phyloP scores from a whole-genome alignment of 257 asterid species.

The Leonotis leonurus region DNA sequence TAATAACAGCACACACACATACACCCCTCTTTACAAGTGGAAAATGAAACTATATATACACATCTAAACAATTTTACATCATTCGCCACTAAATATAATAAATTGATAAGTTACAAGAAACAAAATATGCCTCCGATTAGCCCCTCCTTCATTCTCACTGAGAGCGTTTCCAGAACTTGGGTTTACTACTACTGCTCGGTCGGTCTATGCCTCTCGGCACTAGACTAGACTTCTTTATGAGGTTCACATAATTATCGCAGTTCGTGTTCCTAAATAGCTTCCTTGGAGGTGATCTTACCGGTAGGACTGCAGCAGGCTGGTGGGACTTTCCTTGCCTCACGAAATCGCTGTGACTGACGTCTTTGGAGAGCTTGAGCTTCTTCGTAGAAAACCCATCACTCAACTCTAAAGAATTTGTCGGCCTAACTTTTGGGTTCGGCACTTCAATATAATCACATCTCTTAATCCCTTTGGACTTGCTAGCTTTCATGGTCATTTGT shows the following conservation, averaged over 20 bases:
- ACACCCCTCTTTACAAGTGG: conserved; percentile 34
- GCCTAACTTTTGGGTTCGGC: conserved; percentile 30
- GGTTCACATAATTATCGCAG: conserved; percentile 26
- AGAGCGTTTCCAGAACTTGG: conserved; percentile 40
- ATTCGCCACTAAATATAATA: conserved; percentile 15
- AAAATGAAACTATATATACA: conserved; percentile 44
- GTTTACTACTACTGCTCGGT: conserved; percentile 37
- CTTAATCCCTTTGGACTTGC: conserved; percentile 42
- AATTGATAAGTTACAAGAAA: conserved; percentile 16
- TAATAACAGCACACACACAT: conserved; percentile 31
- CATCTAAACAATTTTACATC: conserved; percentile 25
- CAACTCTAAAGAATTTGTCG: conserved; percentile 25
- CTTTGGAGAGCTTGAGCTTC: conserved; percentile 52
- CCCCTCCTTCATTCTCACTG: conserved; percentile 31
- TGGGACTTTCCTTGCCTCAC: conserved; percentile 31
- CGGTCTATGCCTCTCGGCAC: conserved; percentile 46
- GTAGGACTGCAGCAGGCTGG: conserved; percentile 32
- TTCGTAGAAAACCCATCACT: conserved; percentile 45
- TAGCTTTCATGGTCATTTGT: conserved; percentile 37
- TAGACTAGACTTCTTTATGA: conserved; percentile 44
- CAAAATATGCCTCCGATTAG: conserved; percentile 14
- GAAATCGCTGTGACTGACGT: conserved; percentile 23
- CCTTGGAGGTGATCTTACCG: conserved; percentile 50
- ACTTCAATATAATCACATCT: conserved; percentile 36
- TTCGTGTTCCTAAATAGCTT: conserved; percentile 39